These are phyloP conservation scores for Saturnispora galanensis DNA, from an alignment of 805 yeast genomes.

Conservation along the genomic window DNA sequence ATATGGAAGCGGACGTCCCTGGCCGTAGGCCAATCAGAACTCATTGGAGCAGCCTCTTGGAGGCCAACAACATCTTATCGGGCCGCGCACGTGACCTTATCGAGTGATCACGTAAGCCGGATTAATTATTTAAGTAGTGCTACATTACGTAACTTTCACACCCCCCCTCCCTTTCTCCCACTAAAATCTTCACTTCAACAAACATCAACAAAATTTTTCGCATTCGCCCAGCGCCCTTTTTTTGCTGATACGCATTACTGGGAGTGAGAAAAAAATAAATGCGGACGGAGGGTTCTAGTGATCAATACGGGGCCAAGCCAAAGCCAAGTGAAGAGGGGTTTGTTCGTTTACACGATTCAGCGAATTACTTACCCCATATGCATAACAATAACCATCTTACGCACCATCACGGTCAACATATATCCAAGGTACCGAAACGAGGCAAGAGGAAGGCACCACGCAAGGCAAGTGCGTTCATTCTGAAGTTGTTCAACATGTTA, in stretches of 20 bases:
- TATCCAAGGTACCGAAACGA: constrained; percentile 1
- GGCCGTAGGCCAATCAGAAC: constrained; percentile 57
- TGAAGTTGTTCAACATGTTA: constrained; percentile 54
- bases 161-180: too few species aligned
- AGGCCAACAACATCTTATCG: constrained; percentile 59
- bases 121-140: constrained; percentile 32
- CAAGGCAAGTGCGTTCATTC: constrained; percentile 54
- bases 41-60: constrained; percentile 58
- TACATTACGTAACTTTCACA: constrained; percentile 10
- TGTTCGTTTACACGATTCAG: too few species aligned
- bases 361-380: too few species aligned
- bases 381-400: not conserved
- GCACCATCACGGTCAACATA: not conserved
- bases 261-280: too few species aligned
- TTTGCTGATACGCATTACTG: too few species aligned
- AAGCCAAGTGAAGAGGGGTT: too few species aligned
- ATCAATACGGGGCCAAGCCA: too few species aligned
- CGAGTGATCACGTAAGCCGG: too few species aligned
- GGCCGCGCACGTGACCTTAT: constrained; percentile 34
- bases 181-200: too few species aligned
- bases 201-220: too few species aligned
- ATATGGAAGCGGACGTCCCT: constrained; percentile 46
- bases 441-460: not conserved
- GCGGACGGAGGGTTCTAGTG: too few species aligned
- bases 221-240: too few species aligned